These are phyloP conservation scores for Haplosporangium sp. DNA, from an alignment of 371 early-diverging fungal genomes.

Conservation along the genomic window DNA sequence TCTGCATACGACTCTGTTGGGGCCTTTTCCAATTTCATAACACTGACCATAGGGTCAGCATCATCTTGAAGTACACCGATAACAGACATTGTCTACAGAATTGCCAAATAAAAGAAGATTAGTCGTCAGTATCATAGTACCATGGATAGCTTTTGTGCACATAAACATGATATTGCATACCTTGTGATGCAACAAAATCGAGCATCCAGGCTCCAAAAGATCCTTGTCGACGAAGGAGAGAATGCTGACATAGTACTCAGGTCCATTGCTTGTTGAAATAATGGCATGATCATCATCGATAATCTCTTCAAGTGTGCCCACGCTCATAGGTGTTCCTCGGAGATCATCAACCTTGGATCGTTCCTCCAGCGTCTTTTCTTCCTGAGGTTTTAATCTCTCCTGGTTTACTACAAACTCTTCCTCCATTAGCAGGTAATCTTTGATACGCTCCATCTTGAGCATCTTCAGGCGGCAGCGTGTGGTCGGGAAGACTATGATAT, in stretches of 20 bases:
- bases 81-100: conserved; percentile 81
- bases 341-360: conserved; percentile 97
- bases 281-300: conserved; percentile 99
- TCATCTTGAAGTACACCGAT: conserved; percentile 98
- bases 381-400: conserved; percentile 95
- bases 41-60: conserved; percentile 98
- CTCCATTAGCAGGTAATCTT: conserved; percentile 97
- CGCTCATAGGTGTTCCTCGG: conserved; percentile 99
- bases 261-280: conserved; percentile 95
- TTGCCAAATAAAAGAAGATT: not conserved
- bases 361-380: conserved; percentile 93
- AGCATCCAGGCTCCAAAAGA: conserved; percentile 98
- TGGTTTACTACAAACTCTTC: conserved; percentile 99
- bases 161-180: conserved; percentile 61
- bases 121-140: not conserved
- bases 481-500: conserved; percentile 88
- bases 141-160: no score
- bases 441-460: conserved; percentile 96
- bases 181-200: conserved; percentile 98
- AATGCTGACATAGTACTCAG: conserved; percentile 99
- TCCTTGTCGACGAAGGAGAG: conserved; percentile 99
- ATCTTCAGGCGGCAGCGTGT: conserved; percentile 97
- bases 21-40: conserved; percentile 99
- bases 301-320: conserved; percentile 99
- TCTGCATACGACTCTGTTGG: conserved; percentile 99